Conservation (phyloP, 2,329 filamentous ascomycete species). For the Fusarium fujikuroi region DNA sequence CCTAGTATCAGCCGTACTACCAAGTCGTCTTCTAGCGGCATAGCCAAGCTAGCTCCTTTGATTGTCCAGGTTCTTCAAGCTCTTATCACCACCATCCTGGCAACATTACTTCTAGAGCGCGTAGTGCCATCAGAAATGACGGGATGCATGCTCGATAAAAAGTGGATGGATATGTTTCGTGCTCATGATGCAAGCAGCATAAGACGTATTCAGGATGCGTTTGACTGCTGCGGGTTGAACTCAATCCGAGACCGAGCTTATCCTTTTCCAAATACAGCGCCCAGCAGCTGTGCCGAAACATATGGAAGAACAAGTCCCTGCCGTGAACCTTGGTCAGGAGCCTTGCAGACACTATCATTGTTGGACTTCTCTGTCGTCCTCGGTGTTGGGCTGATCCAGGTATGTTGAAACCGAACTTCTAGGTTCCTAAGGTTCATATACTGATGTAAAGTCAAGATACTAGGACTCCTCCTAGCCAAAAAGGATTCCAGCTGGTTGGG, state of each 20-base stretch:
- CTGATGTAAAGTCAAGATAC: slow-evolving; percentile 38
- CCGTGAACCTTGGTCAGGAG: slow-evolving; percentile 63
- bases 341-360: slow-evolving; percentile 64
- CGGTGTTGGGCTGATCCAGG: slow-evolving; percentile 66
- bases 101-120: slow-evolving; percentile 55
- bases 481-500: slow-evolving; percentile 48
- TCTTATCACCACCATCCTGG: slow-evolving; percentile 56
- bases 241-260: slow-evolving; percentile 68
- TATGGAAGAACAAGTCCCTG: slow-evolving; percentile 62
- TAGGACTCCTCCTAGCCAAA: slow-evolving; percentile 47
- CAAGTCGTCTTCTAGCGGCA: slow-evolving; percentile 29
- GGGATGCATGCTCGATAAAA: slow-evolving; percentile 65
- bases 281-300: slow-evolving; percentile 55
- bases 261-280: slow-evolving; percentile 62
- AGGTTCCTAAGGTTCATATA: not conserved
- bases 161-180: slow-evolving; percentile 66
- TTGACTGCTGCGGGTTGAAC: slow-evolving; percentile 74
- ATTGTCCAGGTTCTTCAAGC: slow-evolving; percentile 56
- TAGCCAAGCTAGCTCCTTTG: slow-evolving; percentile 45
- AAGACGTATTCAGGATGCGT: slow-evolving; percentile 70
- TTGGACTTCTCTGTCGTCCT: slow-evolving; percentile 66
- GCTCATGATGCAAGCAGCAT: slow-evolving; percentile 62
- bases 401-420: slow-evolving; percentile 43
- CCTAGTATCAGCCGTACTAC: slow-evolving; percentile 47
- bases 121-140: slow-evolving; percentile 48